Evolutionary conservation across 345 rosid species (phyloP).

Genomic region (Zanthoxylum bungeanum): DNA sequence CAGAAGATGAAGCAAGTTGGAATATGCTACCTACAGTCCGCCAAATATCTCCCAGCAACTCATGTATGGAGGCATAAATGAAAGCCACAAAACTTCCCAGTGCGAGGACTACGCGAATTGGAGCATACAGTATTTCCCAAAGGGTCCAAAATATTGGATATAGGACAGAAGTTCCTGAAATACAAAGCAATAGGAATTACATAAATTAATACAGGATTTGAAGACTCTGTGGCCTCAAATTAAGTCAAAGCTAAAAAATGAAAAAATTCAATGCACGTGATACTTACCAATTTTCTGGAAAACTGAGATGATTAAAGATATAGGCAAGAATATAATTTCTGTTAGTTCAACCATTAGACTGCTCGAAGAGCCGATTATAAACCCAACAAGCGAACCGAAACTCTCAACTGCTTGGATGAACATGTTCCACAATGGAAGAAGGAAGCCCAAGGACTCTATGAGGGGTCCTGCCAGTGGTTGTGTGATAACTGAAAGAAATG

Average conservation of each 20-base stretch:
- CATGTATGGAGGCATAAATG: slow-evolving; percentile 39
- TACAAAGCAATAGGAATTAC: slow-evolving; percentile 2
- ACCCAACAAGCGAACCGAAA: slow-evolving; percentile 46
- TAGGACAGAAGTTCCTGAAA: slow-evolving; percentile 56
- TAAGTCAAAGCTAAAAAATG: slow-evolving; percentile 1
- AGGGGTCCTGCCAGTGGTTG: slow-evolving; percentile 61
- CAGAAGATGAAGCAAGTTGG: slow-evolving; percentile 60
- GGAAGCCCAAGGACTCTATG: slow-evolving; percentile 35
- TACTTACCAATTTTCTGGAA: slow-evolving; percentile 66
- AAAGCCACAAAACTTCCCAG: slow-evolving; percentile 43
- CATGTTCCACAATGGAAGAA: slow-evolving; percentile 68
- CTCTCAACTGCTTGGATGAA: slow-evolving; percentile 45
- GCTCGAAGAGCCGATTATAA: slow-evolving; percentile 45
- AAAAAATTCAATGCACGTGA: neutral
- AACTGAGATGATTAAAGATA: slow-evolving; percentile 47
- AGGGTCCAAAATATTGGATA: slow-evolving; percentile 62
- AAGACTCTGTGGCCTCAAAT: neutral
- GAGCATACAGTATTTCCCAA: slow-evolving; percentile 68
- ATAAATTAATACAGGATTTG: slow-evolving; percentile 5
- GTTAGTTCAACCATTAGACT: slow-evolving; percentile 43
- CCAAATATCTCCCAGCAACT: slow-evolving; percentile 52
- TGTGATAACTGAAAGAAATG: slow-evolving; percentile 57
- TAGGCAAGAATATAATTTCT: slow-evolving; percentile 54
- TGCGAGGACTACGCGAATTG: slow-evolving; percentile 57
- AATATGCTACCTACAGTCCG: slow-evolving; percentile 46